Evolutionary conservation across 2,329 filamentous ascomycete genomes (phyloP), one percentile per base, ranked within the genome.

Genomic region (Truncatella angustata): DNA sequence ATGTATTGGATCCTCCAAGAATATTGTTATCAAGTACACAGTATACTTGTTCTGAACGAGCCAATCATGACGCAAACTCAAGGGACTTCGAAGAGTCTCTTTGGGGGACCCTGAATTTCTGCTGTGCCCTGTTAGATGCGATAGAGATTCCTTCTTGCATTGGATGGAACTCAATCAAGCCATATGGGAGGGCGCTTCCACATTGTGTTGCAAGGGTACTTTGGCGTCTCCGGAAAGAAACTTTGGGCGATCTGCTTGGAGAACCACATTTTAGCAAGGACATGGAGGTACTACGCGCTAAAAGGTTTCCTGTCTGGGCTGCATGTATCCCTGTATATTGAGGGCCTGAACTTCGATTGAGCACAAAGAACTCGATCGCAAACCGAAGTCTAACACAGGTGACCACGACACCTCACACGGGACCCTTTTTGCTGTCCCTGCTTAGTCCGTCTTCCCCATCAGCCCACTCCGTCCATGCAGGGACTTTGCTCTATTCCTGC

Each of bases 311-410:
- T 43, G 20, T 28, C 43, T 24, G 23, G n/a, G 43, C 26, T 24
- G 16, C 43, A 32, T 18, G 6, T 16, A 18, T 20, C 43, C 43
- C 43, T 30, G n/a, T n/a, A 21, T 28, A 12, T 20, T n/a, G 14
- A 21, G 39, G 32, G 35, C 45, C 46, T 23, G 14, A 49, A 52
- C 20, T 14, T 52, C 50, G 50, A 52, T 52, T 47, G 21, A 49
- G 24, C 26, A 42, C 50, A 28, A 10, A 18, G 18, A 30, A 21
- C 44, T 49, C 50, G 50, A 52, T 52, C 50, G 1, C 26, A 7
- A 21, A 18, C 7, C 5, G 7, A 18, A 28, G n/a, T 49, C 35
- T 36, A 26, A 9, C 18, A 20, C n/a, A 10, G 23, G n/a, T 14
- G 21, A n/a, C 43, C 26, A 28, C 43, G 28, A 46, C 43, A 34